These are phyloP conservation scores for Bruguiera hainesii DNA, from an alignment of 441 rosid species.

Conservation along the genomic window DNA sequence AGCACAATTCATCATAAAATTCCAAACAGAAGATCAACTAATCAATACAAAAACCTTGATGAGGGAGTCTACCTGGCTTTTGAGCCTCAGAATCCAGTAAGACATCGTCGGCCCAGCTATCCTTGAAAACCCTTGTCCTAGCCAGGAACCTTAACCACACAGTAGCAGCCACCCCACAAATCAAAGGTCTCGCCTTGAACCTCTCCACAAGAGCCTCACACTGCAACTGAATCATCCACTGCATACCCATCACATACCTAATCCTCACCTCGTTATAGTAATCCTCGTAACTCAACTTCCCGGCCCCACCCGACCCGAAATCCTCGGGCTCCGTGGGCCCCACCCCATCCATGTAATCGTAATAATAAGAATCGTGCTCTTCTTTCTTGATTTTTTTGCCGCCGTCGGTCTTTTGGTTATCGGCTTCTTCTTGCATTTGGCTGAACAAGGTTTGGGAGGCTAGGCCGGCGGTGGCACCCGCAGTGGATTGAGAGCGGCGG, in stretches of 20 bases:
- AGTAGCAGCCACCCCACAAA: constrained; percentile 53
- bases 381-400: constrained; percentile 20
- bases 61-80: constrained; percentile 27
- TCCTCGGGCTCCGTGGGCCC: constrained; percentile 50
- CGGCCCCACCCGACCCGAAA: constrained; percentile 30
- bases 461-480: constrained; percentile 12
- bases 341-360: constrained; percentile 12
- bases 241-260: constrained; percentile 61
- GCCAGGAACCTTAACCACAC: constrained; percentile 56
- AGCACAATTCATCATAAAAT: neutral
- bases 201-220: constrained; percentile 62
- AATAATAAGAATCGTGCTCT: neutral
- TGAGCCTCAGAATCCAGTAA: constrained; percentile 53
- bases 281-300: constrained; percentile 39
- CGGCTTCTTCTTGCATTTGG: constrained; percentile 25
- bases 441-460: constrained; percentile 34
- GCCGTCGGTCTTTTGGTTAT: neutral
- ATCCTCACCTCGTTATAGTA: constrained; percentile 62
- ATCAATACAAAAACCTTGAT: neutral
- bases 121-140: constrained; percentile 42
- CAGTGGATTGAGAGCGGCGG: constrained; percentile 25
- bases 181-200: constrained; percentile 52
- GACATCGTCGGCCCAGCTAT: constrained; percentile 59
- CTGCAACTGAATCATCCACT: constrained; percentile 62
- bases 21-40: neutral